Evolutionary conservation across 805 yeast species (phyloP).

Genomic region (Myxozyma neotropica): DNA sequence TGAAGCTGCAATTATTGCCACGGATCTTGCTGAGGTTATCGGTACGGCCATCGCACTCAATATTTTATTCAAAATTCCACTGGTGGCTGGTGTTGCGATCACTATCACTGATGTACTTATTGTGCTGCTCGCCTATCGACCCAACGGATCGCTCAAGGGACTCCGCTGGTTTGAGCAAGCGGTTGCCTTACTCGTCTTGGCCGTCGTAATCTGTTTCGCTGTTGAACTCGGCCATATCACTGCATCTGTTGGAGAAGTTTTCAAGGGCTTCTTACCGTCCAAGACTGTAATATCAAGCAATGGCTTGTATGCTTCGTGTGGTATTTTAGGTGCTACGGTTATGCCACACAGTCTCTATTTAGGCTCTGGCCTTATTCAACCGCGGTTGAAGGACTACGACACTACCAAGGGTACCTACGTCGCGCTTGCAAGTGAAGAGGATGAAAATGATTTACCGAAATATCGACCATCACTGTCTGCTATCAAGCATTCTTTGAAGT

Average conservation of each 20-base stretch:
- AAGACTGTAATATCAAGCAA: constrained; percentile 54
- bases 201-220: constrained; percentile 83
- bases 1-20: constrained; percentile 91
- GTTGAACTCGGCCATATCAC: constrained; percentile 75
- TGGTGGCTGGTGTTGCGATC: constrained; percentile 78
- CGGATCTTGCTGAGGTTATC: constrained; percentile 95
- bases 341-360: constrained; percentile 92
- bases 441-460: constrained; percentile 26
- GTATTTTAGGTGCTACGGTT: constrained; percentile 89
- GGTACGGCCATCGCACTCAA: constrained; percentile 96
- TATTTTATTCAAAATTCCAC: constrained; percentile 76
- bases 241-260: constrained; percentile 54
- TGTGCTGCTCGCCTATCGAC: constrained; percentile 84
- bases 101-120: constrained; percentile 85
- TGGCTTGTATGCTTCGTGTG: constrained; percentile 78
- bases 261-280: constrained; percentile 68
- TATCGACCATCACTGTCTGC: constrained; percentile 77
- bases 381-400: constrained; percentile 79
- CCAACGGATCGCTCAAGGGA: constrained; percentile 76
- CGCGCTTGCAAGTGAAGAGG: constrained; percentile 41
- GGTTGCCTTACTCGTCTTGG: constrained; percentile 74
- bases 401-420: constrained; percentile 61
- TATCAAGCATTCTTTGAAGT: constrained; percentile 70
- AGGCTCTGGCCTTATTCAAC: constrained; percentile 87
- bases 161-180: constrained; percentile 79